Base-by-base conservation (phyloP, 2,329 filamentous ascomycete genomes). In the Onygena corvina region DNA sequence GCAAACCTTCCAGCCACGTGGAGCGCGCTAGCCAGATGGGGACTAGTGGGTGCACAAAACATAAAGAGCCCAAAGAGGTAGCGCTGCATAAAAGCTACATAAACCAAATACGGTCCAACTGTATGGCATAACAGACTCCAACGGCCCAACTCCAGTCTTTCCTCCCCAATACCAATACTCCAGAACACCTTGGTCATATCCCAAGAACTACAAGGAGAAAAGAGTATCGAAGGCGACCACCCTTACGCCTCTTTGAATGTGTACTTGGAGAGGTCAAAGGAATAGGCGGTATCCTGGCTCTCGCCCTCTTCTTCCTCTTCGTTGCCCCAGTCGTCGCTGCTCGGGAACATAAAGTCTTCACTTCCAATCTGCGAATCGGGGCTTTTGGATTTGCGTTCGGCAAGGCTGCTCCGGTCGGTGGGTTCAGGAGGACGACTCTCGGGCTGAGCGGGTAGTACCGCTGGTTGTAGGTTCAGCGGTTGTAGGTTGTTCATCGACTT, bases 301-400 rank as follows among this genome's bases (percentile, higher is more conserved):
- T 52, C 55, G 2, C 52, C 52, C 4, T 50, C 52, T 14, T 60
- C 60, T 6, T 60, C 52, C 4, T 50, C 52, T 14, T 60, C 60
- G 7, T 60, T 60, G 11, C 65, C 61, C n/a, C 58, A 61, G 9
- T 66, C 61, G 12, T 76, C 73, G 46, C 71, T 76, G 50, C 72
- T 67, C 16, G 71, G 72, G 33, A 75, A 59, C 16, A 77, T 69
- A 31, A 70, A 57, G 54, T 77, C 74, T 55, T 77, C 74, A 52
- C 74, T 76, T 2, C 74, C 74, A 38, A 14, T 21, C n/a, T 47
- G 45, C 2, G 45, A 25, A 30, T 16, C 7, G 18, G 45, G 2
- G 8, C n/a, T 25, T 8, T n/a, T 47, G 3, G 18, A 3, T 35
- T 2, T 50, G 25, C 21, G 20, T 29, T 25, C 23, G 23, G 25